A percentile compares a stretch with the other conserved stretches of the same genome.
These are phyloP conservation scores for Cryptosporidium meleagridis DNA, from an alignment of 169 alveolate species.

Conservation along the genomic window DNA sequence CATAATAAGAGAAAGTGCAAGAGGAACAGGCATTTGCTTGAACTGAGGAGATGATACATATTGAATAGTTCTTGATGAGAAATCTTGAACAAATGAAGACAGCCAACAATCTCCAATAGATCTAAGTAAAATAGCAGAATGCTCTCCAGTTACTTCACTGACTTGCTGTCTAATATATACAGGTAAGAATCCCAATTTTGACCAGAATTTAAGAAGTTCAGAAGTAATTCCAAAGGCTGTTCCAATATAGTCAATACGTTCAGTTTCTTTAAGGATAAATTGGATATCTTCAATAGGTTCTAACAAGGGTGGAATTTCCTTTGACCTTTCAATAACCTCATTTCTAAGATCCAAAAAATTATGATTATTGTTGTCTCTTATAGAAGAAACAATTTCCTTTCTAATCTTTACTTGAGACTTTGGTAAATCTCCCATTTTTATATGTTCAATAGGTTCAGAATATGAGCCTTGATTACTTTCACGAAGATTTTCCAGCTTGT, in stretches of 20 bases:
- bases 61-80: constrained; percentile 58
- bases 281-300: constrained; percentile 42
- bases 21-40: constrained; percentile 21
- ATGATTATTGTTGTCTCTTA: constrained; percentile 9
- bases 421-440: not conserved
- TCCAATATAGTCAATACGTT: constrained; percentile 94
- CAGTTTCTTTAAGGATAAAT: constrained; percentile 35
- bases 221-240: constrained; percentile 97
- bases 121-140: constrained; percentile 92
- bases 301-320: constrained; percentile 45
- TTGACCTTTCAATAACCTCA: constrained; percentile 29
- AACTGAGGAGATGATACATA: constrained; percentile 61
- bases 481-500: constrained; percentile 77
- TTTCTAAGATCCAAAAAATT: constrained; percentile 9
- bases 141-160: constrained; percentile 98
- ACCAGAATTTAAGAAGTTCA: constrained; percentile 94
- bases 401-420: constrained; percentile 29
- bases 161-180: constrained; percentile 93
- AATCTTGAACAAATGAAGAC: constrained; percentile 36
- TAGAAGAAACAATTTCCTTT: constrained; percentile 8
- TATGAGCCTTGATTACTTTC: constrained; percentile 60
- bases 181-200: constrained; percentile 90
- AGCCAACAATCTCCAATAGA: constrained; percentile 75
- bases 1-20: constrained; percentile 47
- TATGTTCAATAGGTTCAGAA: constrained; percentile 30